phyloP scores from a whole-genome alignment of 2,329 filamentous ascomycete genomes.

The Pseudogymnoascus pannorum region DNA sequence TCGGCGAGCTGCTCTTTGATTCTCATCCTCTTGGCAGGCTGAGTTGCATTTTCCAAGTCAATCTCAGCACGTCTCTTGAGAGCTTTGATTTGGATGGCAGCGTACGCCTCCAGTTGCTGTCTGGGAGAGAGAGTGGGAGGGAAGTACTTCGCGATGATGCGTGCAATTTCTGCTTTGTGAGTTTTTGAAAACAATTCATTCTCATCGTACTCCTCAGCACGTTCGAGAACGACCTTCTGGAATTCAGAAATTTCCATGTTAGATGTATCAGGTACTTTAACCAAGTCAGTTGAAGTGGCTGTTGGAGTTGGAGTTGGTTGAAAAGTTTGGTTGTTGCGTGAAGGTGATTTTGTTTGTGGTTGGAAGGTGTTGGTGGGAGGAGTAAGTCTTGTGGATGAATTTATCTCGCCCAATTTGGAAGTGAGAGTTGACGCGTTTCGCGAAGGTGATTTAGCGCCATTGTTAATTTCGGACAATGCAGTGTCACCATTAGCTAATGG shows the following conservation, averaged over 20 bases:
- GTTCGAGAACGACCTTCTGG: background rate
- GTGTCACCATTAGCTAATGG: slow-evolving; percentile 3
- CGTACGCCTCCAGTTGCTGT: background rate
- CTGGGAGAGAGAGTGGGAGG: background rate
- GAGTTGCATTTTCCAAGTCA: background rate
- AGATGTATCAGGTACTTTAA: background rate
- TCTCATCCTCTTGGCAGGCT: background rate
- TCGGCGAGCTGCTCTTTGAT: background rate
- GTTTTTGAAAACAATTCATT: background rate
- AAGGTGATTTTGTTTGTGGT: background rate
- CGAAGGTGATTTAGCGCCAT: background rate
- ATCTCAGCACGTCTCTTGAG: background rate
- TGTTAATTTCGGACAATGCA: slow-evolving; percentile 1
- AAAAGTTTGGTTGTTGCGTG: background rate
- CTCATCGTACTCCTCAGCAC: background rate
- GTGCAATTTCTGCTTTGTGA: background rate
- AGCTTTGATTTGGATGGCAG: background rate
- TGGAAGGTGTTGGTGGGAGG: background rate
- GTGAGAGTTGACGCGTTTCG: background rate
- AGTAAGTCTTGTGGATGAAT: slow-evolving; percentile 1
- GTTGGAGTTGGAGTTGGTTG: background rate
- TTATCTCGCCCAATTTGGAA: slow-evolving; percentile 3
- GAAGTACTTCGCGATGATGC: background rate
- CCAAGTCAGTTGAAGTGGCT: background rate
- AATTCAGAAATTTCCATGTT: background rate